A percentile compares a stretch with the other conserved stretches of the same genome.
These are phyloP conservation scores for Blastobotrys capitulatus DNA, from an alignment of 1,139 yeast genomes.

Conservation along the genomic window DNA sequence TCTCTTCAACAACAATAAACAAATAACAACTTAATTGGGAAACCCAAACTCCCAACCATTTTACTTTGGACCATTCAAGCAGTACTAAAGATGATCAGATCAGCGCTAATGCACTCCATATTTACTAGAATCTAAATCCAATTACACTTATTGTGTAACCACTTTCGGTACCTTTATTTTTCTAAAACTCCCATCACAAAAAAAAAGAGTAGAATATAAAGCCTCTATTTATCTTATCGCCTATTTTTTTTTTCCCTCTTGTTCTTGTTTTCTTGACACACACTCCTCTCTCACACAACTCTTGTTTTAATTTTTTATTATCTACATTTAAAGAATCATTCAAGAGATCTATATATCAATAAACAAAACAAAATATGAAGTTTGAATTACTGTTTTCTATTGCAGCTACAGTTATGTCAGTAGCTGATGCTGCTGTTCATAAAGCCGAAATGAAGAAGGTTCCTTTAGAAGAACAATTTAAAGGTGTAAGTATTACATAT, in stretches of 20 bases:
- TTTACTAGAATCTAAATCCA: too few relatives aligned
- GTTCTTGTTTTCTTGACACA: not conserved
- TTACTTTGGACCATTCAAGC: too few relatives aligned
- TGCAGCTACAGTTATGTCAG: slow-evolving; percentile 46
- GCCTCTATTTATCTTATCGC: not conserved
- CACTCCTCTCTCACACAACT: not conserved
- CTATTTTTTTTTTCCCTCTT: not conserved
- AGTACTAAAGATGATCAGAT: too few relatives aligned
- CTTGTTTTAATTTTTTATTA: not conserved
- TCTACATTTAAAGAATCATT: not conserved
- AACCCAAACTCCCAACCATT: not conserved
- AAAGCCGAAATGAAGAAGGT: slow-evolving; percentile 57
- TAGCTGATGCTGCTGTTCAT: slow-evolving; percentile 46
- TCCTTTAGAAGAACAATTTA: slow-evolving; percentile 55
- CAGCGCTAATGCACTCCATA: too few relatives aligned
- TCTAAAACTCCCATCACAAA: too few relatives aligned
- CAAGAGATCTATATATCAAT: not conserved
- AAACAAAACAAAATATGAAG: slow-evolving; percentile 17
- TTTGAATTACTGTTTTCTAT: slow-evolving; percentile 35
- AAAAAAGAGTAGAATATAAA: too few relatives aligned
- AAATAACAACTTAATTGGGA: not conserved
- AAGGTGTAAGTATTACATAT: slow-evolving; percentile 38
- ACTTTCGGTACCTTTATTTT: too few relatives aligned
- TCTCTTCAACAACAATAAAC: not conserved
- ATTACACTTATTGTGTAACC: too few relatives aligned